Conservation (phyloP, 495 filamentous ascomycete species). For the Xylaria nigripes region DNA sequence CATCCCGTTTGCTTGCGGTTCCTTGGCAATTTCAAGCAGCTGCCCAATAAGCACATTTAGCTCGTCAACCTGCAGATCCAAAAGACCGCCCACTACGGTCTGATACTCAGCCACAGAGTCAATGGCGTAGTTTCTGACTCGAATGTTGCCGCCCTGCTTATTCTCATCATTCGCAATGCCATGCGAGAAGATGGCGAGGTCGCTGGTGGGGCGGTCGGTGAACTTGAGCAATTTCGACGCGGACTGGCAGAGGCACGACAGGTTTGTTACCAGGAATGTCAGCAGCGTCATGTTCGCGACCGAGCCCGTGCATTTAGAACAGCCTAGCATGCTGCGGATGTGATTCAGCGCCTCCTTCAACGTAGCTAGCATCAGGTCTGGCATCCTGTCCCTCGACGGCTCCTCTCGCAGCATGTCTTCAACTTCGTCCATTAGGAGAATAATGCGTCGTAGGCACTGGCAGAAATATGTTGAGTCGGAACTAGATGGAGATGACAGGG, state of each 20-base stretch:
- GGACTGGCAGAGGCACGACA: not conserved
- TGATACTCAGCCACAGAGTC: not conserved
- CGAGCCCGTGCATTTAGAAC: not conserved
- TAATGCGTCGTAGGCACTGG: not conserved
- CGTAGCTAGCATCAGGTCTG: not conserved
- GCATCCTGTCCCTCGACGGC: not conserved
- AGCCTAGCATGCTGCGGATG: not conserved
- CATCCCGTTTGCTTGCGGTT: not conserved
- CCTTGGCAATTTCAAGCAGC: not conserved
- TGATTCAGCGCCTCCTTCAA: not conserved
- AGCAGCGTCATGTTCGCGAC: conserved; percentile 7
- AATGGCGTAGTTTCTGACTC: not conserved
- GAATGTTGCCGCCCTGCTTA: not conserved
- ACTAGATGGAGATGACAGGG: not conserved
- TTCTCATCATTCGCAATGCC: not conserved
- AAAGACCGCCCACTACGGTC: not conserved
- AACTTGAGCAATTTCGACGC: not conserved
- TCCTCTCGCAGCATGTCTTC: not conserved
- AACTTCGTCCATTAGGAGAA: conserved; percentile 4
- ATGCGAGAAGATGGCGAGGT: not conserved
- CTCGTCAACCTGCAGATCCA: not conserved
- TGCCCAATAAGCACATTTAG: not conserved
- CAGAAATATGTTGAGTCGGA: not conserved
- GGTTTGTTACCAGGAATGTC: not conserved
- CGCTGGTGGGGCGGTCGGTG: not conserved